phyloP scores from a whole-genome alignment of 1,139 yeast genomes.

The Hansenula lynferdii region DNA sequence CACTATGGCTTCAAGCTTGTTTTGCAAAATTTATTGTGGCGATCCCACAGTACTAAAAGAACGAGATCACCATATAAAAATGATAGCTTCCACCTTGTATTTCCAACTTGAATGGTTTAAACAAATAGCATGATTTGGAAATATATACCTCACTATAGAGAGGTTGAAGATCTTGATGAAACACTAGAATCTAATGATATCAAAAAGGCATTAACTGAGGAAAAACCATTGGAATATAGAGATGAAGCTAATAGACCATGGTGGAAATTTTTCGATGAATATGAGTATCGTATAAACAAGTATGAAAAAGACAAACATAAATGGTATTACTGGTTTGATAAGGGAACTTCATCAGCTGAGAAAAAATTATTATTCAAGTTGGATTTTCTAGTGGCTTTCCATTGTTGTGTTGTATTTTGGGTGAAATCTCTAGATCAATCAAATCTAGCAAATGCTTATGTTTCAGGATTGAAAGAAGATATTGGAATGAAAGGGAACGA shows the following conservation, averaged over 20 bases:
- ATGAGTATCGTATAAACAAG: conserved; percentile 47
- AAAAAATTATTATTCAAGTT: conserved; percentile 47
- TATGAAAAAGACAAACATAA: conserved; percentile 34
- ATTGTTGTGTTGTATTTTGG: conserved; percentile 60
- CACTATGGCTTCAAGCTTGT: too few species aligned
- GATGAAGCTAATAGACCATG: conserved; percentile 60
- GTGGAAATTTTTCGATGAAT: conserved; percentile 61
- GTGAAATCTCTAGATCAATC: conserved; percentile 40
- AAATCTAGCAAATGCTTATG: conserved; percentile 48
- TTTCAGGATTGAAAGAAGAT: conserved; percentile 55
- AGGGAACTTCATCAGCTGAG: conserved; percentile 48
- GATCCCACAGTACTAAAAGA: too few species aligned
- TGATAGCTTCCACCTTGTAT: too few species aligned
- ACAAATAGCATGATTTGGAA: too few species aligned
- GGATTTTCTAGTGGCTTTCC: conserved; percentile 46
- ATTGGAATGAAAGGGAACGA: conserved; percentile 60
- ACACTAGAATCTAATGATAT: too few species aligned
- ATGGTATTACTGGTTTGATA: conserved; percentile 66
- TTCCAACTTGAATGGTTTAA: too few species aligned
- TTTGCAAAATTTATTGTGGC: too few species aligned
- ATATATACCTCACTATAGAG: background rate
- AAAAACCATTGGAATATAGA: conserved; percentile 54
- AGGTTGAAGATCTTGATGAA: background rate
- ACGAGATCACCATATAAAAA: too few species aligned
- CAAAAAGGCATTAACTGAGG: too few species aligned